Conservation (phyloP, 768 basidiomycete species). For the Infundibulicybe gibba region DNA sequence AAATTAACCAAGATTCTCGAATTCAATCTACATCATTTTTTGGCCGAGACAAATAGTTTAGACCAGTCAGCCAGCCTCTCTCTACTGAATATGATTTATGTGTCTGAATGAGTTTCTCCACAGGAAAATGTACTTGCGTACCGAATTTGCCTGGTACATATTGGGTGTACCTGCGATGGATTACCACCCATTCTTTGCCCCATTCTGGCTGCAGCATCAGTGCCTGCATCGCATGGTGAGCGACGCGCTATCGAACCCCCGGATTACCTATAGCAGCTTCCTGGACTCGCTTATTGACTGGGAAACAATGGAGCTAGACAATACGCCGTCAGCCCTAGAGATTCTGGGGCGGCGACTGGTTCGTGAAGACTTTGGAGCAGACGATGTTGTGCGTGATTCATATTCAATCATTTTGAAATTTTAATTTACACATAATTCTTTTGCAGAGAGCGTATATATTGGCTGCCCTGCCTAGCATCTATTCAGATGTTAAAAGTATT, state of each 20-base stretch:
- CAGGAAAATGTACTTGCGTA: slow-evolving; percentile 65
- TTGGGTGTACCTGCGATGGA: slow-evolving; percentile 41
- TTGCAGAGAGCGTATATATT: slow-evolving; percentile 42
- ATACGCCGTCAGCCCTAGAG: slow-evolving; percentile 20
- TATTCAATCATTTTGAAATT: background rate
- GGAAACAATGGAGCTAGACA: slow-evolving; percentile 24
- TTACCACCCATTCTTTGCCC: slow-evolving; percentile 42
- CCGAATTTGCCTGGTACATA: slow-evolving; percentile 68
- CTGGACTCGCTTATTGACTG: slow-evolving; percentile 23
- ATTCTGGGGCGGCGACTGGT: slow-evolving; percentile 43
- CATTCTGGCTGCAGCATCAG: slow-evolving; percentile 48
- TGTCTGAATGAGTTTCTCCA: slow-evolving; percentile 8
- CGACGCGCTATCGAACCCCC: slow-evolving; percentile 25
- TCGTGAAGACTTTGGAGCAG: slow-evolving; percentile 37
- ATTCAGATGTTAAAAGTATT: slow-evolving; percentile 22
- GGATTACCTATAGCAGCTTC: slow-evolving; percentile 37
- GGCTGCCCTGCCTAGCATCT: slow-evolving; percentile 34
- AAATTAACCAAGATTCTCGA: slow-evolving; percentile 40
- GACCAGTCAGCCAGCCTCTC: slow-evolving; percentile 37
- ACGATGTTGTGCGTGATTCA: slow-evolving; percentile 39
- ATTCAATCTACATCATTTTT: slow-evolving; percentile 42
- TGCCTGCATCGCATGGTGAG: slow-evolving; percentile 46
- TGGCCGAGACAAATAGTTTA: slow-evolving; percentile 22
- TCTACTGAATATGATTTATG: background rate
- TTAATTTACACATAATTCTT: too few species aligned